phyloP scores from a whole-genome alignment of 345 rosid genomes.

The Citrus mangshanensis region DNA sequence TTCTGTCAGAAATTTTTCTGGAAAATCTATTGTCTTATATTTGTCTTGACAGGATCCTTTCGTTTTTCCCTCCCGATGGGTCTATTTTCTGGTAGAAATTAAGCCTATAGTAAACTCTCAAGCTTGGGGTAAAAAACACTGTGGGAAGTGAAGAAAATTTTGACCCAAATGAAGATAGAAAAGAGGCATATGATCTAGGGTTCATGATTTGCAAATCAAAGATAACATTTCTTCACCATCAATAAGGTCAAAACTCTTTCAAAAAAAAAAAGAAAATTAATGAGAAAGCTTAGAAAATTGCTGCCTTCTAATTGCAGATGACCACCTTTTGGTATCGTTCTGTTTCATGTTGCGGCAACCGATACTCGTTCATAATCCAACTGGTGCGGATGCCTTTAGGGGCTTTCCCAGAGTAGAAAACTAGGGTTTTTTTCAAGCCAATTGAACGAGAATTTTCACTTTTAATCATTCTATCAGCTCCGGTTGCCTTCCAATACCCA shows the following conservation, averaged over 20 bases:
- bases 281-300: too few relatives aligned
- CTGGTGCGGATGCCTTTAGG: conserved; percentile 96
- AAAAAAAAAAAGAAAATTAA: too few relatives aligned
- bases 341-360: conserved; percentile 94
- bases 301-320: too few relatives aligned
- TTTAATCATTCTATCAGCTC: conserved; percentile 96
- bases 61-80: too few relatives aligned
- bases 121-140: neutral
- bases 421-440: conserved; percentile 99
- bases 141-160: neutral
- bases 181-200: neutral
- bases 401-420: conserved; percentile 97
- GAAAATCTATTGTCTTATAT: neutral
- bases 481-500: conserved; percentile 99
- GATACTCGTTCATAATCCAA: conserved; percentile 99
- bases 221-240: neutral
- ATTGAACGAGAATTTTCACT: conserved; percentile 70
- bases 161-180: neutral
- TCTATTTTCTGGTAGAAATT: neutral
- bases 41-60: too few relatives aligned
- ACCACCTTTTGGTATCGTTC: conserved; percentile 88
- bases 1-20: neutral
- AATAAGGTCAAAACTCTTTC: neutral
- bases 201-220: neutral
- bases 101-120: too few relatives aligned